Conservation (phyloP, 805 yeast species). For the Helenozyma rhizophorensis region DNA sequence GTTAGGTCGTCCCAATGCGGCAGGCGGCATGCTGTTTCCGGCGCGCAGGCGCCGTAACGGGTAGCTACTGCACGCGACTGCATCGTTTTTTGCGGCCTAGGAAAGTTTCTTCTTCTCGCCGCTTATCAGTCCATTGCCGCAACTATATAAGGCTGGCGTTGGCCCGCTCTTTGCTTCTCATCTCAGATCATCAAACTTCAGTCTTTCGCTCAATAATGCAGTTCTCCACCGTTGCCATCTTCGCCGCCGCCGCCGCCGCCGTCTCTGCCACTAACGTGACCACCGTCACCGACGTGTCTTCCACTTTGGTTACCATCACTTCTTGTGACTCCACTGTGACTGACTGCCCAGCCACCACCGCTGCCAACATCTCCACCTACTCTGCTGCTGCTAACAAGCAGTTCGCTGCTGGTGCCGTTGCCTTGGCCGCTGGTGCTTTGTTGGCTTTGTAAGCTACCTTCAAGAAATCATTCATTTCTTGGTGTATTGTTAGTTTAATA, state of each 20-base stretch:
- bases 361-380: conserved; percentile 16
- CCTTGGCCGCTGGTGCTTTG: conserved; percentile 23
- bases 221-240: conserved; percentile 19
- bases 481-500: conserved; percentile 11
- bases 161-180: conserved; percentile 1
- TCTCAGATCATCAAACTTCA: conserved; percentile 4
- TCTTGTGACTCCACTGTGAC: conserved; percentile 17
- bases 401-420: conserved; percentile 26
- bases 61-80: no score
- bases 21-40: conserved; percentile 1
- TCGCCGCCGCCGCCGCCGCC: conserved; percentile 18
- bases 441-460: conserved; percentile 25
- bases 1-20: background rate
- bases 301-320: conserved; percentile 19
- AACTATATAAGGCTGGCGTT: conserved; percentile 2
- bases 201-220: conserved; percentile 18
- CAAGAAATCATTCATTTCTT: conserved; percentile 9
- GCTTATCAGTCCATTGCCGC: background rate
- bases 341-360: conserved; percentile 16
- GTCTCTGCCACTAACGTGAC: conserved; percentile 14
- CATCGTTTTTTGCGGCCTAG: no score
- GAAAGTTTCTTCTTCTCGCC: no score
- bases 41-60: background rate
- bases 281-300: conserved; percentile 11
- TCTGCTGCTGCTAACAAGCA: conserved; percentile 19